These are phyloP conservation scores for Fusarium pseudograminearum DNA, from an alignment of 2,329 filamentous ascomycete species.

Conservation along the genomic window DNA sequence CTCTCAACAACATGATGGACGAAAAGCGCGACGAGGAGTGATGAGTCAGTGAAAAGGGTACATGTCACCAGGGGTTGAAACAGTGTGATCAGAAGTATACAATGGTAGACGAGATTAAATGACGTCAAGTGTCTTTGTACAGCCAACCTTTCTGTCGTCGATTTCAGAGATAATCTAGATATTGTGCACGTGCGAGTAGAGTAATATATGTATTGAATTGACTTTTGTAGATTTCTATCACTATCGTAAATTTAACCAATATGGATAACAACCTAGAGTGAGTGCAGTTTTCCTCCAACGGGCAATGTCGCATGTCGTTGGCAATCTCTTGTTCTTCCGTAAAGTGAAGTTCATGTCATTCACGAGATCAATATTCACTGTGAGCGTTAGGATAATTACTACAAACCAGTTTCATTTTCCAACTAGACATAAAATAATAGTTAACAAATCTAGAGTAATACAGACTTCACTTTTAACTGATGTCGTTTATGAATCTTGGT, in stretches of 20 bases:
- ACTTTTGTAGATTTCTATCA: no score
- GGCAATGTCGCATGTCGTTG: fast-evolving
- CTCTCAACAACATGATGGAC: neutral
- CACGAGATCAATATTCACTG: fast-evolving
- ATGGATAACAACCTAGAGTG: fast-evolving
- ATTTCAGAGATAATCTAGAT: neutral
- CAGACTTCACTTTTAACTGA: neutral
- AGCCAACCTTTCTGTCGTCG: no score
- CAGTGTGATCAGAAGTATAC: neutral
- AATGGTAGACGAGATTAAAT: neutral
- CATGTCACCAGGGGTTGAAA: neutral
- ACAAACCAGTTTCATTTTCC: neutral
- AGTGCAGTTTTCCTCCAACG: fast-evolving
- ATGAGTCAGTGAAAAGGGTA: neutral
- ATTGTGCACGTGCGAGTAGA: no score
- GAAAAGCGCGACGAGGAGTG: neutral
- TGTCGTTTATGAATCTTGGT: fast-evolving
- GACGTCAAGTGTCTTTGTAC: neutral
- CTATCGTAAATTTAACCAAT: fast-evolving
- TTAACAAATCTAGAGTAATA: fast-evolving
- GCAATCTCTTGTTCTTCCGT: fast-evolving
- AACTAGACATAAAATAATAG: fast-evolving
- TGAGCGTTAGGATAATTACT: fast-evolving
- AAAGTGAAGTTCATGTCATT: fast-evolving
- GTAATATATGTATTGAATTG: no score